Percentiles rank a stretch among this genome's conserved stretches.
Conservation (phyloP, 73 alveolate species). For the Urostyla sp. region DNA sequence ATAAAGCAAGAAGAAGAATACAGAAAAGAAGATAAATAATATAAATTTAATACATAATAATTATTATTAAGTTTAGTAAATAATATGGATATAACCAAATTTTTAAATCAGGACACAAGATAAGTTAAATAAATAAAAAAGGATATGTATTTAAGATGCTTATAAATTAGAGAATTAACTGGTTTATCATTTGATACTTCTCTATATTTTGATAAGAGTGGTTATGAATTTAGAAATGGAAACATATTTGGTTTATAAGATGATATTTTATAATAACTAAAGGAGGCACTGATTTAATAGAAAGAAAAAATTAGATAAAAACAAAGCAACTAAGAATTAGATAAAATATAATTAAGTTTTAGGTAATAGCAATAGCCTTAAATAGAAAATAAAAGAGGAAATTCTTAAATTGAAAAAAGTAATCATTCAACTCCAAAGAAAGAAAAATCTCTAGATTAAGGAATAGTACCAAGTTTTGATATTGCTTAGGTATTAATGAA, state of each 20-base stretch:
- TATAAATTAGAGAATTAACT: constrained; percentile 18
- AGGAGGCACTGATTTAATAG: neutral
- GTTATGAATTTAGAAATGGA: constrained; percentile 14
- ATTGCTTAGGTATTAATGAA: constrained; percentile 1
- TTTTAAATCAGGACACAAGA: neutral
- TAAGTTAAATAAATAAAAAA: neutral
- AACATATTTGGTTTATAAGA: constrained; percentile 39
- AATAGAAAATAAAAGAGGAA: no score
- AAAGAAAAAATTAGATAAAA: constrained; percentile 8
- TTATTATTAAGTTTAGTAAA: neutral
- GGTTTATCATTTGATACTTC: constrained; percentile 45
- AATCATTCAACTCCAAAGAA: neutral
- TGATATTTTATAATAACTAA: neutral
- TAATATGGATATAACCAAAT: no score
- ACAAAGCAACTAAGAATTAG: neutral
- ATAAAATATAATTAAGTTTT: no score
- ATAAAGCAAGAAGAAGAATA: neutral
- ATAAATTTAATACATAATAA: neutral
- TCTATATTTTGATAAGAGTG: constrained; percentile 8
- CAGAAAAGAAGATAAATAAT: neutral
- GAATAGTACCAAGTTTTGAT: neutral
- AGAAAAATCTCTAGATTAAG: neutral
- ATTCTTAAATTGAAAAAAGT: no score
- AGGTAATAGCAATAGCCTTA: neutral
- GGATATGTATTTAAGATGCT: neutral